These are phyloP conservation scores for Tuber brumale DNA, from an alignment of 495 filamentous ascomycete genomes.

Conservation along the genomic window DNA sequence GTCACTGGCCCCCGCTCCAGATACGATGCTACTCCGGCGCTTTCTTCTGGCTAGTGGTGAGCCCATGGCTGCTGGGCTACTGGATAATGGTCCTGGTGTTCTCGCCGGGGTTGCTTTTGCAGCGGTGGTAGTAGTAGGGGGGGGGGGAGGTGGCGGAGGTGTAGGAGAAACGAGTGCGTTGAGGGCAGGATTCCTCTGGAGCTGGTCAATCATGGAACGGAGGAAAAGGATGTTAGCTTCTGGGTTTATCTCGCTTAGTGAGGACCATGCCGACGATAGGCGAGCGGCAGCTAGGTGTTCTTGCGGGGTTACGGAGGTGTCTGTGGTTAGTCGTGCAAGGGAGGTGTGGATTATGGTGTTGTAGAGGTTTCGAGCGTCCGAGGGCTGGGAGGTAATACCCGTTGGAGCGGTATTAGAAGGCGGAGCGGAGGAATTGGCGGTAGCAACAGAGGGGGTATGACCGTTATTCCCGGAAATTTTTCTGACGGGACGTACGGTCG, in stretches of 20 bases:
- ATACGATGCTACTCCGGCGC: not conserved
- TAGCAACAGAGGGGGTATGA: not conserved
- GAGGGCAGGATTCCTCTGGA: constrained; percentile 28
- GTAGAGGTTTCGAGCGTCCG: not conserved
- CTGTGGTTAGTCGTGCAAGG: not conserved
- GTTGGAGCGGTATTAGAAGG: not conserved
- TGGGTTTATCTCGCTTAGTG: constrained; percentile 78
- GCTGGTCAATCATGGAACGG: constrained; percentile 29
- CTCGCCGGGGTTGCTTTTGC: not conserved
- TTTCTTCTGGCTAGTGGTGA: constrained; percentile 20
- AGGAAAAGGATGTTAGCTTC: constrained; percentile 85
- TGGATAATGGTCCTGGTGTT: not conserved
- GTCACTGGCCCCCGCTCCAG: constrained; percentile 26
- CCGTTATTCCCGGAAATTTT: not conserved
- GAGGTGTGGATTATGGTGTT: not conserved
- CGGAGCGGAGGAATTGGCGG: not conserved
- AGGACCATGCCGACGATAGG: constrained; percentile 74
- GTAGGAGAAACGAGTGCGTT: constrained; percentile 15
- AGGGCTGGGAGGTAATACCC: not conserved
- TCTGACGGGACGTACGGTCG: not conserved
- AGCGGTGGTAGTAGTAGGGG: not conserved
- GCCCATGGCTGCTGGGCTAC: constrained; percentile 26
- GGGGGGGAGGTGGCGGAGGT: constrained; percentile 5
- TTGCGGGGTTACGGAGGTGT: not conserved
- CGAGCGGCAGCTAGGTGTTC: constrained; percentile 55